Evolutionary conservation across 768 basidiomycete species (phyloP).

Genomic region (Macrolepiota fuliginosa): DNA sequence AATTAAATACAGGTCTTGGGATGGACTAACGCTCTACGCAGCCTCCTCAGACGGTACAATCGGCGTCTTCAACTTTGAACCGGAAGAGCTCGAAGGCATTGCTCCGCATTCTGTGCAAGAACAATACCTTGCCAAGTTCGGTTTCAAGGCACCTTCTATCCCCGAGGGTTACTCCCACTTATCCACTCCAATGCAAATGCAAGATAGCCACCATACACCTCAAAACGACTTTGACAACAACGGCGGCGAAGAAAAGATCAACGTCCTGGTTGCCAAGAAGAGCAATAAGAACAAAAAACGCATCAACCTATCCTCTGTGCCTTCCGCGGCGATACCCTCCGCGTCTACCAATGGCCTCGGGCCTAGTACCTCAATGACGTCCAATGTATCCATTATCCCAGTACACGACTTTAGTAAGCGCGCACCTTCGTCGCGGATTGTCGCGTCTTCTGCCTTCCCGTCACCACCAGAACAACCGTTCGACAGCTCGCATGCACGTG

Average conservation of each 20-base stretch:
- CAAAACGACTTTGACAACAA: slow-evolving; percentile 19
- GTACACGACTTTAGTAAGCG: slow-evolving; percentile 23
- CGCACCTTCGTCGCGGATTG: slow-evolving; percentile 19
- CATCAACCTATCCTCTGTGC: slow-evolving; percentile 19
- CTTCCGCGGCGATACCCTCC: slow-evolving; percentile 18
- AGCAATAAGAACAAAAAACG: slow-evolving; percentile 63
- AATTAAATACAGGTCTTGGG: slow-evolving; percentile 67
- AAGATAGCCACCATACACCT: slow-evolving; percentile 27
- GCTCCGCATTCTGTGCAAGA: slow-evolving; percentile 71
- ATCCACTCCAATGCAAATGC: slow-evolving; percentile 29
- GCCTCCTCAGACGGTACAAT: slow-evolving; percentile 96
- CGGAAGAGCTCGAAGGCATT: slow-evolving; percentile 79
- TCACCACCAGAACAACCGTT: slow-evolving; percentile 49
- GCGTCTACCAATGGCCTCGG: slow-evolving; percentile 19
- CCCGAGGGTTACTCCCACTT: slow-evolving; percentile 72
- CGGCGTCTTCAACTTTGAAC: slow-evolving; percentile 81
- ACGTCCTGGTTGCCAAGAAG: slow-evolving; percentile 74
- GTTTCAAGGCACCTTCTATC: slow-evolving; percentile 63
- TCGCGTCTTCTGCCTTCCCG: slow-evolving; percentile 39
- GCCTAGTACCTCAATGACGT: slow-evolving; percentile 24
- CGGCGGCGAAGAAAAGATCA: slow-evolving; percentile 57
- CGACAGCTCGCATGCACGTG: slow-evolving; percentile 27
- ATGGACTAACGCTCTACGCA: slow-evolving; percentile 90
- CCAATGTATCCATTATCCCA: slow-evolving; percentile 29
- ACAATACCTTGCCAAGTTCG: slow-evolving; percentile 80